These are phyloP conservation scores for Orbilia ellipsospora DNA, from an alignment of 2,329 filamentous ascomycete genomes.

Conservation along the genomic window DNA sequence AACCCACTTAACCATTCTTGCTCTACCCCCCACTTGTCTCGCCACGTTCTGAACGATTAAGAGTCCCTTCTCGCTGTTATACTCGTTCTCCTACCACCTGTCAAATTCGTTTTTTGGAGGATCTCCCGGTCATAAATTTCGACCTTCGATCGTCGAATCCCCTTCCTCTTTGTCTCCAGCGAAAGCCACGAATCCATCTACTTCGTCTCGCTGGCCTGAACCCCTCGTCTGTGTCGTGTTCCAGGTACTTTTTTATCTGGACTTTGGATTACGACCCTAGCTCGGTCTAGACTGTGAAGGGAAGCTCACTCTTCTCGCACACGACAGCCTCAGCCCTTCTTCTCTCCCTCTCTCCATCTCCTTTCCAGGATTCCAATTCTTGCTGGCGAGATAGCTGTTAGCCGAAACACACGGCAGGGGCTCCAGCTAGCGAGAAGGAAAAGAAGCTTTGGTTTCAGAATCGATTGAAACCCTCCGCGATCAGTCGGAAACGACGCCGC, in stretches of 20 bases:
- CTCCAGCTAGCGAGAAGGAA: not conserved
- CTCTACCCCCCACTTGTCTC: slow-evolving; percentile 2
- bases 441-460: slow-evolving; percentile 46
- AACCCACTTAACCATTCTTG: slow-evolving; percentile 10
- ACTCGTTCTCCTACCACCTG: slow-evolving; percentile 34
- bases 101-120: slow-evolving; percentile 23
- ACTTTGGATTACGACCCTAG: no score
- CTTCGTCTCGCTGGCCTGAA: no score
- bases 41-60: slow-evolving; percentile 36
- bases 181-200: slow-evolving; percentile 16
- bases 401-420: slow-evolving; percentile 19
- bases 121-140: slow-evolving; percentile 21
- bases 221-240: no score
- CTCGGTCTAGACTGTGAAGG: no score
- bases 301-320: not conserved
- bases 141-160: slow-evolving; percentile 39
- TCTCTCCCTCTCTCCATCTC: slow-evolving; percentile 13
- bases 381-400: slow-evolving; percentile 24
- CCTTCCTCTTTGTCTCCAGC: slow-evolving; percentile 34
- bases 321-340: slow-evolving; percentile 14
- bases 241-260: not conserved
- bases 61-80: slow-evolving; percentile 38
- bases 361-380: slow-evolving; percentile 8
- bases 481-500: slow-evolving; percentile 3
- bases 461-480: slow-evolving; percentile 7